These are phyloP conservation scores for Ophiostoma sp. DNA, from an alignment of 2,329 filamentous ascomycete species.

Conservation along the genomic window DNA sequence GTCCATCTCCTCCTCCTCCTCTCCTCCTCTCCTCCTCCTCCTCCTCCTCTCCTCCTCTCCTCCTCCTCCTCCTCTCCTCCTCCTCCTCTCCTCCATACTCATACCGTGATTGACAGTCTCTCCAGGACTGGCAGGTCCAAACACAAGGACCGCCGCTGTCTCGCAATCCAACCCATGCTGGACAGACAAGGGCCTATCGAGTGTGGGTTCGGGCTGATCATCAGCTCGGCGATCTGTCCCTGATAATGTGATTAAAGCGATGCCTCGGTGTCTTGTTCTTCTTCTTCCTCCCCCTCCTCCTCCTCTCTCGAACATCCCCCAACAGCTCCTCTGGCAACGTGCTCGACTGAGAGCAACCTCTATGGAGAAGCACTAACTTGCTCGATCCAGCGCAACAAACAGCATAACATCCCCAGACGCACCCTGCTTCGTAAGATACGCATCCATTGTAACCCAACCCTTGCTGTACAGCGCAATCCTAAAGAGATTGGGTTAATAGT, in stretches of 20 bases:
- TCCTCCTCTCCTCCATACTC: no score
- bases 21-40: no score
- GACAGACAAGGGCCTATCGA: not conserved
- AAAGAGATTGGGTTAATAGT: not conserved
- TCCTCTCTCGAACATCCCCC: no score
- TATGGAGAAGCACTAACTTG: not conserved
- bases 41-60: no score
- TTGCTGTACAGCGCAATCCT: not conserved
- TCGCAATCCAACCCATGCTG: not conserved
- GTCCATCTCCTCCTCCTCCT: no score
- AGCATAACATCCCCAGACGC: not conserved
- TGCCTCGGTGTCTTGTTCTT: not conserved
- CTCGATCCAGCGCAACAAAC: not conserved
- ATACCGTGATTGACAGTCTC: no score
- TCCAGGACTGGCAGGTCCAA: not conserved
- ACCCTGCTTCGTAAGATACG: not conserved
- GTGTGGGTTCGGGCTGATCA: not conserved
- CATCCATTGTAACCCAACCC: not conserved
- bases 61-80: no score
- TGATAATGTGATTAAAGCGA: no score
- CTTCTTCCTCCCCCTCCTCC: not conserved
- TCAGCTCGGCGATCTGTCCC: slow-evolving; percentile 1
- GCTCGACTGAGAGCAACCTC: no score
- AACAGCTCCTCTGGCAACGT: no score
- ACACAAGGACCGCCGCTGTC: not conserved